Evolutionary conservation across 2,329 filamentous ascomycete genomes (phyloP).

Genomic region (Dactylellina haptotyla): DNA sequence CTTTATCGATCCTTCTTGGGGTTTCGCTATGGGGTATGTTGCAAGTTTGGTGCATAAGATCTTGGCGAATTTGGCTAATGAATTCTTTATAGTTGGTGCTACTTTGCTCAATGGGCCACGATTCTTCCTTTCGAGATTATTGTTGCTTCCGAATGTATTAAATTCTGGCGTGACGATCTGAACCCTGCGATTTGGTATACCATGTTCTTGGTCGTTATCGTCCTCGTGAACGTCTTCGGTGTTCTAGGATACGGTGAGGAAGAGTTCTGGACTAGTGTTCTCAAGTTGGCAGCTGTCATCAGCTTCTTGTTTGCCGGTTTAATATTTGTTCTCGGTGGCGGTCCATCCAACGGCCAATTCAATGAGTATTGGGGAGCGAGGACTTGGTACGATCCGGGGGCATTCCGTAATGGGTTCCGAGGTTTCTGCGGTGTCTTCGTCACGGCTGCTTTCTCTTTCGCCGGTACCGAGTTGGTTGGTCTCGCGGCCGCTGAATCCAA

Average conservation of each 20-base stretch:
- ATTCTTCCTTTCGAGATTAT: slow-evolving; percentile 68
- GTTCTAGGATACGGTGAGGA: slow-evolving; percentile 70
- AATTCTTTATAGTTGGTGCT: slow-evolving; percentile 63
- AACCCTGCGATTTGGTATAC: slow-evolving; percentile 69
- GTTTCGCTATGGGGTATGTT: slow-evolving; percentile 65
- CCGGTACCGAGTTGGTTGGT: slow-evolving; percentile 72
- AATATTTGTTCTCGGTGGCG: slow-evolving; percentile 69
- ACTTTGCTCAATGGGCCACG: slow-evolving; percentile 66
- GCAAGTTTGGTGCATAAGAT: neutral
- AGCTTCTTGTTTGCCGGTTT: slow-evolving; percentile 73
- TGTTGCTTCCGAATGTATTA: slow-evolving; percentile 67
- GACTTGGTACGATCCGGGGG: slow-evolving; percentile 70
- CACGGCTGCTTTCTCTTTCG: slow-evolving; percentile 72
- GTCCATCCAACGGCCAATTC: slow-evolving; percentile 63
- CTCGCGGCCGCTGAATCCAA: slow-evolving; percentile 70
- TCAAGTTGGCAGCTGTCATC: slow-evolving; percentile 70
- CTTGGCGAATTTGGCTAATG: slow-evolving; percentile 12
- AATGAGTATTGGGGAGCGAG: slow-evolving; percentile 57
- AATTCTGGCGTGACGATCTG: slow-evolving; percentile 66
- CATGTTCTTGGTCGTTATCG: slow-evolving; percentile 67
- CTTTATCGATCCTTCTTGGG: slow-evolving; percentile 71
- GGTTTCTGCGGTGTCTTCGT: slow-evolving; percentile 73
- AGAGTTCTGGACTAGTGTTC: slow-evolving; percentile 69
- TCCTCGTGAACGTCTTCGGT: slow-evolving; percentile 68
- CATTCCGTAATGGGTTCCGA: slow-evolving; percentile 69